Base-by-base conservation (phyloP, 345 rosid species). In the Euphorbia lathyris region DNA sequence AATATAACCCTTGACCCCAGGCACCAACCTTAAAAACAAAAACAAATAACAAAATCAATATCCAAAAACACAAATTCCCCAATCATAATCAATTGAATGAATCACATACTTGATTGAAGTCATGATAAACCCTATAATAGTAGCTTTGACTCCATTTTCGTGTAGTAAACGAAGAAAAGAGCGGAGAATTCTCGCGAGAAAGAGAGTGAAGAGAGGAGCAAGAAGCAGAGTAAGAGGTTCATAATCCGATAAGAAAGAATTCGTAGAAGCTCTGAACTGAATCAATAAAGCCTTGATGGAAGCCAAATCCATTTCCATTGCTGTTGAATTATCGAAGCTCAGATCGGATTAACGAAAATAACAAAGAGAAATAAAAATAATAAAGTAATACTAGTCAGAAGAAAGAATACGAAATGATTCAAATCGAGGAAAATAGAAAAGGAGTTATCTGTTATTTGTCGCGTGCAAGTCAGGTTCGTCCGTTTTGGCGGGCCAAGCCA, bases 171-270 rank as follows among this genome's bases (percentile, higher is more conserved):
- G 74, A 20, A 88, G 60, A 58, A 83, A 58, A 42, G 94, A 90
- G 32, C 79, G 86, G 29, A 87, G 69, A 0, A 80, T 36, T 47
- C 81, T 83, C 17, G 94, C 96, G 32, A 86, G 25, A 23, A 88
- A 36, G 30, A 92, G 80, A 34, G 98, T 86, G 74, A 90, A 71
- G 42, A 88, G 70, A 17, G 98, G 98, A 5, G 80, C 81, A 26
- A 89, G 48, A 29, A 96, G 71, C 67, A 96, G 82, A 68, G 69
- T 73, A 65, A 90, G 73, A 56, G 98, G 99, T 77, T 96, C 98
- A 81, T 79, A 84, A 36, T 82, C 78, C 8, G 93, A 84, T 60
- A 92, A 77, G 65, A 72, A 81, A 1, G 84, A 82, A 81, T 95
- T 95, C 34, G 90, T 82, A 22, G 75, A 76, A 62, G 62, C 84